Conservation (phyloP, 805 yeast species). For the Kregervanrija delftensis region DNA sequence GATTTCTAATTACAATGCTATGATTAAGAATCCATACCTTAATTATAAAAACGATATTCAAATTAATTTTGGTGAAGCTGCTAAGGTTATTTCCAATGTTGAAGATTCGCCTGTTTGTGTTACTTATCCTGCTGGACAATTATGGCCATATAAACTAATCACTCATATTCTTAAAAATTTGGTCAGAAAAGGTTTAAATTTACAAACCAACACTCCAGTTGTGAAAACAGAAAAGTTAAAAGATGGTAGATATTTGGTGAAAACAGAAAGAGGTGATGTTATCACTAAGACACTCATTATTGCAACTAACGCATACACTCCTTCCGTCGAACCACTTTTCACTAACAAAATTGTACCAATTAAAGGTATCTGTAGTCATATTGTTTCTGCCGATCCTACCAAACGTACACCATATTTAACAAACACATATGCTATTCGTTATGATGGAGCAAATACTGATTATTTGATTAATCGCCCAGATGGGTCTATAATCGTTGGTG, state of each 20-base stretch:
- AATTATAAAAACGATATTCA: slow-evolving; percentile 23
- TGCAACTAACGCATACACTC: slow-evolving; percentile 29
- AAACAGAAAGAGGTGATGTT: slow-evolving; percentile 17
- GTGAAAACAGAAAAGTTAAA: slow-evolving; percentile 14
- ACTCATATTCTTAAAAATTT: slow-evolving; percentile 28
- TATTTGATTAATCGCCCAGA: slow-evolving; percentile 30
- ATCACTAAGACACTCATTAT: slow-evolving; percentile 27
- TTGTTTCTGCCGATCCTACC: slow-evolving; percentile 10
- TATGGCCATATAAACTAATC: slow-evolving; percentile 40
- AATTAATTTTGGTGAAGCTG: slow-evolving; percentile 27
- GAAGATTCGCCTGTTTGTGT: slow-evolving; percentile 25
- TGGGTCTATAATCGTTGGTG: slow-evolving; percentile 32
- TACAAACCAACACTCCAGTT: slow-evolving; percentile 35
- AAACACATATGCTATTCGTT: slow-evolving; percentile 27
- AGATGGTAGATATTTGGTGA: slow-evolving; percentile 24
- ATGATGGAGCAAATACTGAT: slow-evolving; percentile 12
- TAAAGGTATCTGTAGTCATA: slow-evolving; percentile 28
- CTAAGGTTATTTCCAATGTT: slow-evolving; percentile 23
- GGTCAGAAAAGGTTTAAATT: slow-evolving; percentile 30
- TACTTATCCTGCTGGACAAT: slow-evolving; percentile 34
- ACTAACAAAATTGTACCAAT: slow-evolving; percentile 27
- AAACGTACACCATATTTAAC: slow-evolving; percentile 26
- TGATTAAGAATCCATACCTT: slow-evolving; percentile 19
- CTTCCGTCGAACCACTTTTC: slow-evolving; percentile 15
- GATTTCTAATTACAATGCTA: slow-evolving; percentile 21